A percentile compares a stretch with the other conserved stretches of the same genome.
Conservation (phyloP, 2,329 filamentous ascomycete species). For the Fusarium compactum region DNA sequence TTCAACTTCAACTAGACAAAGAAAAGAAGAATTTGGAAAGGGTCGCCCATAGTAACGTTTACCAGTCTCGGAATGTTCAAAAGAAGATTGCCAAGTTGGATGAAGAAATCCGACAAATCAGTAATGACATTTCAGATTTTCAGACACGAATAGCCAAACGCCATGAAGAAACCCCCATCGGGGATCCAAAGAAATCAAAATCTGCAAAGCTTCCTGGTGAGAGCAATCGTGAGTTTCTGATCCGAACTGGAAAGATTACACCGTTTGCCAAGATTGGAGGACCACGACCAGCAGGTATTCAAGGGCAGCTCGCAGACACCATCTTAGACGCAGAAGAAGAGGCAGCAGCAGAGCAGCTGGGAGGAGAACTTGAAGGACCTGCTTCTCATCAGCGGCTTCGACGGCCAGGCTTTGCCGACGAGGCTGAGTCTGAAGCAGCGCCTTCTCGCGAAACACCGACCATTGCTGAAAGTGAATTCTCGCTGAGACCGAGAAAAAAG, state of each 20-base stretch:
- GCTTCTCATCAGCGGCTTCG: conserved; percentile 79
- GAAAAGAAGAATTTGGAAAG: conserved; percentile 61
- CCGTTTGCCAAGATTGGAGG: conserved; percentile 86
- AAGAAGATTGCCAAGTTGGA: conserved; percentile 76
- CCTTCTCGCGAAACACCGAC: conserved; percentile 29
- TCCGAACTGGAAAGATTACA: conserved; percentile 96
- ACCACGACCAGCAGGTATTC: conserved; percentile 69
- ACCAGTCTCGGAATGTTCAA: conserved; percentile 68
- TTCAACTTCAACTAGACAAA: conserved; percentile 73
- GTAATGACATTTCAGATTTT: conserved; percentile 83
- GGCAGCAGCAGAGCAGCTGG: conserved; percentile 58
- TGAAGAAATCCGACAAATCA: conserved; percentile 71
- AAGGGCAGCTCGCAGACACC: conserved; percentile 79
- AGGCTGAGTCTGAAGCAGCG: conserved; percentile 42
- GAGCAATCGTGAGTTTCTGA: conserved; percentile 87
- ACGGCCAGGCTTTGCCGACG: conserved; percentile 75
- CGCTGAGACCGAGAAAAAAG: conserved; percentile 69
- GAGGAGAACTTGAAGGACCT: conserved; percentile 59
- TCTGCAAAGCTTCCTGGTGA: conserved; percentile 79
- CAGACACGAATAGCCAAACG: conserved; percentile 83
- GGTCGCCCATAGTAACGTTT: conserved; percentile 57
- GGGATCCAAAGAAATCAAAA: conserved; percentile 58
- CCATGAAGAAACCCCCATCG: conserved; percentile 65
- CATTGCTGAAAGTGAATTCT: conserved; percentile 64
- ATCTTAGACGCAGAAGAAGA: conserved; percentile 87